Conservation (phyloP, 2,329 filamentous ascomycete species). For the Graphilbum ipis-grandicollis region DNA sequence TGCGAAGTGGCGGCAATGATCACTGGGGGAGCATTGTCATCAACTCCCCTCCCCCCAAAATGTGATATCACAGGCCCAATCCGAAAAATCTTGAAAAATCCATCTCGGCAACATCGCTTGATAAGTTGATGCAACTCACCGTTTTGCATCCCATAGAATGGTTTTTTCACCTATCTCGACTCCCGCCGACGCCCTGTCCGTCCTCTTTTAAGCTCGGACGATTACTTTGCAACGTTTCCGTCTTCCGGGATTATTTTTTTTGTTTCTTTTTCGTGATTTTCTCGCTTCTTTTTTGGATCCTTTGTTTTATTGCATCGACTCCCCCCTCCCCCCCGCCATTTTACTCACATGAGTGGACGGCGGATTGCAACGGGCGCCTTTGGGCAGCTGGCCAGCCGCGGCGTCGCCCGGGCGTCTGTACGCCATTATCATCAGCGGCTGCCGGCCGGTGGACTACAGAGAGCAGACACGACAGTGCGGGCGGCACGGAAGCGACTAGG, state of each 20-base stretch:
- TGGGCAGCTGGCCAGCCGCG: slow-evolving; percentile 43
- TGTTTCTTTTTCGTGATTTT: not conserved
- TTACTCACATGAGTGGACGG: slow-evolving; percentile 49
- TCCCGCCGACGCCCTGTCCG: not conserved
- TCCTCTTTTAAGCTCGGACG: not conserved
- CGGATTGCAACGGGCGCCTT: slow-evolving; percentile 57
- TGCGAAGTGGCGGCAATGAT: not conserved
- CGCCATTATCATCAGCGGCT: slow-evolving; percentile 46
- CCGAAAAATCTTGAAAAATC: too few relatives aligned
- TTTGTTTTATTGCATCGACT: not conserved
- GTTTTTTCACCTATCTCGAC: not conserved
- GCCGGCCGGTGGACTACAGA: slow-evolving; percentile 50
- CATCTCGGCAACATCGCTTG: not conserved
- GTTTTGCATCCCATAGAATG: not conserved
- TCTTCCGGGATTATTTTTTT: too few relatives aligned
- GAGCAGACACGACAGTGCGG: slow-evolving; percentile 41
- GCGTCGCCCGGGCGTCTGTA: slow-evolving; percentile 27
- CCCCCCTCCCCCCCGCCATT: not conserved
- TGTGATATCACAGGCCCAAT: not conserved
- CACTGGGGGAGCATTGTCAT: too few relatives aligned
- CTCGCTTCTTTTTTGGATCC: not conserved
- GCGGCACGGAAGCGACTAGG: slow-evolving; percentile 48
- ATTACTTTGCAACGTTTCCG: too few relatives aligned
- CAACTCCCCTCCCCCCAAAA: not conserved
- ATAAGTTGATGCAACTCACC: not conserved